Base-by-base conservation (phyloP, 164 flowering plant species). In the Hamamelis virginiana region DNA sequence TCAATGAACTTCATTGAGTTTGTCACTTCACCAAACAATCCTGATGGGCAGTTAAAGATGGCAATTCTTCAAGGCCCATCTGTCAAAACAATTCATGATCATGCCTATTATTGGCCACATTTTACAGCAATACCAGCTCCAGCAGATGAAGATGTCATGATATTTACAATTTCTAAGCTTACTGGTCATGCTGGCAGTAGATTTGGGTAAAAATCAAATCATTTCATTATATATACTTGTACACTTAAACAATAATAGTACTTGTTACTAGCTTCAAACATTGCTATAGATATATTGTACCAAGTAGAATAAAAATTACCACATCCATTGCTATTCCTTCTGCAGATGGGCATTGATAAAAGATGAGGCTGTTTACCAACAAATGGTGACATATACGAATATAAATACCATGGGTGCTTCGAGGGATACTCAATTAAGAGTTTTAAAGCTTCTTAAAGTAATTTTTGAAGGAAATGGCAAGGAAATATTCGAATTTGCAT, bases 1-100 rank as follows among this genome's bases (percentile, higher is more conserved):
- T 38, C 59, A 0, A 21, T 16, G 1, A 72, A 74, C n/a, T n/a
- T n/a, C n/a, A n/a, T n/a, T n/a, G n/a, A n/a, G n/a, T n/a, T n/a
- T n/a, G n/a, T n/a, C n/a, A 86, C 91, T 38, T 82, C 97, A 3
- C 97, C 96, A 5, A 89, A 89, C 76, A 92, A 92, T 75, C 96
- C 94, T 0, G 92, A 92, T 73, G 88, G 88, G 1, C 59, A 63
- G 45, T 59, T 88, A 26, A 83, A 72, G 26, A 59, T 78, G 44
- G 65, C 87, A 21, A 67, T 74, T 66, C 80, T 89, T 59, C 4
- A 70, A 14, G 86, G 86, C 6, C 73, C 83, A 23, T 57, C 61
- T 27, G 85, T 47, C 10, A 77, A 76, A 45, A 48, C 75, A 4
- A 83, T 92, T 38, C 64, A 86, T 61, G 96, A 90, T 63, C 86